phyloP scores from a whole-genome alignment of 1,284 basidiomycete genomes.

The Waitea zeae region DNA sequence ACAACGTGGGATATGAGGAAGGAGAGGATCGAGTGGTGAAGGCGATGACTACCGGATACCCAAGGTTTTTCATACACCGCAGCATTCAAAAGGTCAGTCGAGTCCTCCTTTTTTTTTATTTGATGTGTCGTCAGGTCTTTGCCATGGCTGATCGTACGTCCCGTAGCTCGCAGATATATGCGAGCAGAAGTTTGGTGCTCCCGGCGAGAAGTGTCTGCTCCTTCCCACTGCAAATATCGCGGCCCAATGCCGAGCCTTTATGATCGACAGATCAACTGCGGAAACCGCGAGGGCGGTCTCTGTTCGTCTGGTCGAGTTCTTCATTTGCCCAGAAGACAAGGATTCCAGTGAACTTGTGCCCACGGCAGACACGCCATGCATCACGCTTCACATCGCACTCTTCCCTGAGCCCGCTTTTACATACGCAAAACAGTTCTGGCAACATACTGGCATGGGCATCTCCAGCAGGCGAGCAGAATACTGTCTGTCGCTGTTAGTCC shows the following conservation, averaged over 20 bases:
- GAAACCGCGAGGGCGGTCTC: slow-evolving; percentile 20
- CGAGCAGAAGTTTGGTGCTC: slow-evolving; percentile 57
- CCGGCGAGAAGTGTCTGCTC: slow-evolving; percentile 61
- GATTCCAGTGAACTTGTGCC: slow-evolving; percentile 4
- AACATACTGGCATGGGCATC: slow-evolving; percentile 85
- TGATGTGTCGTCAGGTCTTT: background rate
- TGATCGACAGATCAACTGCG: slow-evolving; percentile 32
- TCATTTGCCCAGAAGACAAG: slow-evolving; percentile 45
- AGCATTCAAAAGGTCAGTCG: slow-evolving; percentile 68
- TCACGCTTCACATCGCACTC: slow-evolving; percentile 49
- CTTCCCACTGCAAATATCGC: slow-evolving; percentile 63
- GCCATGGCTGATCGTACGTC: background rate
- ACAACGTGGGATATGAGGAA: slow-evolving; percentile 90
- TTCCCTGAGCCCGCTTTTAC: slow-evolving; percentile 52
- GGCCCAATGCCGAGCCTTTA: slow-evolving; percentile 60
- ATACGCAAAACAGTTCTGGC: slow-evolving; percentile 88
- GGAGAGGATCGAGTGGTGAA: slow-evolving; percentile 74
- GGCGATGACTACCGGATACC: slow-evolving; percentile 88
- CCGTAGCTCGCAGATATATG: slow-evolving; percentile 60
- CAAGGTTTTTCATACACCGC: slow-evolving; percentile 88
- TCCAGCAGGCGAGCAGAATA: slow-evolving; percentile 78
- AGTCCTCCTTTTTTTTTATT: background rate
- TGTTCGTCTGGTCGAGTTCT: slow-evolving; percentile 58
- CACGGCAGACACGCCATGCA: background rate
- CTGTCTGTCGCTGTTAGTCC: slow-evolving; percentile 50